These are phyloP conservation scores for Hypoxylon lienhwacheense DNA, from an alignment of 495 filamentous ascomycete species.

Conservation along the genomic window DNA sequence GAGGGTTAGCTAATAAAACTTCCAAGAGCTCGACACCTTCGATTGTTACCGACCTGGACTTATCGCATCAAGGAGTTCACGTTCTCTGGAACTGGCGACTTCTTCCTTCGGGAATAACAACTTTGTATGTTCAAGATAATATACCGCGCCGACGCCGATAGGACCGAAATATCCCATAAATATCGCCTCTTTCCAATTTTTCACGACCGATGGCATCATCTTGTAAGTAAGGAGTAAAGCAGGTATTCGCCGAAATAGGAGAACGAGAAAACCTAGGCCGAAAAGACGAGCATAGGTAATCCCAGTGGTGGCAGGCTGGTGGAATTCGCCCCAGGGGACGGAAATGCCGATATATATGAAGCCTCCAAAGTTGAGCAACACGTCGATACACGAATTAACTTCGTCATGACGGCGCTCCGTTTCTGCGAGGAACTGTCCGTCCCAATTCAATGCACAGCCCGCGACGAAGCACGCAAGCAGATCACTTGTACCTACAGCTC, in stretches of 20 bases:
- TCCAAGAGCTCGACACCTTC: too few relatives aligned
- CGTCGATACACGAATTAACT: slow-evolving; percentile 83
- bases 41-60: slow-evolving; percentile 35
- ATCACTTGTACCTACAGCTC: slow-evolving; percentile 84
- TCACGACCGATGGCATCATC: slow-evolving; percentile 69
- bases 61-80: slow-evolving; percentile 53
- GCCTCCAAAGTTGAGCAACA: slow-evolving; percentile 68
- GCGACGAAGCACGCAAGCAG: slow-evolving; percentile 91
- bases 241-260: slow-evolving; percentile 61
- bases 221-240: slow-evolving; percentile 53
- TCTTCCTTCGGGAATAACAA: slow-evolving; percentile 56
- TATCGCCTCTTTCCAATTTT: slow-evolving; percentile 61
- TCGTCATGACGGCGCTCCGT: slow-evolving; percentile 72
- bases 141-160: slow-evolving; percentile 83
- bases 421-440: slow-evolving; percentile 82
- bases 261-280: slow-evolving; percentile 70
- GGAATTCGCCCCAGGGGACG: slow-evolving; percentile 67
- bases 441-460: slow-evolving; percentile 83
- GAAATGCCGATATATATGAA: slow-evolving; percentile 88
- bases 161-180: slow-evolving; percentile 92
- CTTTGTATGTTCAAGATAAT: slow-evolving; percentile 71
- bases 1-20: slow-evolving; percentile 28
- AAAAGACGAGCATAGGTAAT: slow-evolving; percentile 66
- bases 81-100: slow-evolving; percentile 56
- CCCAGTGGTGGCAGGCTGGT: slow-evolving; percentile 44